phyloP scores from a whole-genome alignment of 371 early-diverging fungal species.

The Blakeslea trispora region DNA sequence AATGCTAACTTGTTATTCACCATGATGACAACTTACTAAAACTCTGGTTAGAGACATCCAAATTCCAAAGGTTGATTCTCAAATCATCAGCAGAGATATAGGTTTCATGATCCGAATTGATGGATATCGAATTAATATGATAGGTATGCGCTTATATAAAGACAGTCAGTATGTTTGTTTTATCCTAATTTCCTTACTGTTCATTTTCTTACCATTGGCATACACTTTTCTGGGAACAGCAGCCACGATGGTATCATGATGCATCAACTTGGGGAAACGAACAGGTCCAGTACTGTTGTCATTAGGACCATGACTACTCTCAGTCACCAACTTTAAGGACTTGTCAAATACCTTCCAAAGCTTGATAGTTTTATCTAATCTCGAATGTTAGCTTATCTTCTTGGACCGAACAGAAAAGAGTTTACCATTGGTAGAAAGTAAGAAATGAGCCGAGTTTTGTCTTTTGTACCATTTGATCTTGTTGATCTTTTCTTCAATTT shows the following conservation, averaged over 20 bases:
- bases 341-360: conserved; percentile 99
- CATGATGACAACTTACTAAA: conserved; percentile 71
- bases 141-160: conserved; percentile 87
- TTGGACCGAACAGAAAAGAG: too few species aligned
- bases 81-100: conserved; percentile 98
- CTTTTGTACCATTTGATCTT: conserved; percentile 97
- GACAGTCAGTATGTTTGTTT: background rate
- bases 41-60: conserved; percentile 94
- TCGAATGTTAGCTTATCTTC: too few species aligned
- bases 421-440: conserved; percentile 95
- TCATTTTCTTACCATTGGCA: conserved; percentile 64
- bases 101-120: conserved; percentile 97
- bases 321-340: conserved; percentile 89
- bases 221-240: conserved; percentile 95
- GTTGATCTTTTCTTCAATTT: conserved; percentile 99
- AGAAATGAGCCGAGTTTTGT: conserved; percentile 93
- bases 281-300: conserved; percentile 37
- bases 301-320: conserved; percentile 73
- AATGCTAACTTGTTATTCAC: too few species aligned
- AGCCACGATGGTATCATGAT: conserved; percentile 94
- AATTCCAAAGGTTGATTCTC: conserved; percentile 98
- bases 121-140: conserved; percentile 98
- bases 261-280: conserved; percentile 84
- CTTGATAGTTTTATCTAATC: conserved; percentile 99
- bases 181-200: background rate